phyloP scores from a whole-genome alignment of 169 alveolate species.

The Plasmodium yoelii region DNA sequence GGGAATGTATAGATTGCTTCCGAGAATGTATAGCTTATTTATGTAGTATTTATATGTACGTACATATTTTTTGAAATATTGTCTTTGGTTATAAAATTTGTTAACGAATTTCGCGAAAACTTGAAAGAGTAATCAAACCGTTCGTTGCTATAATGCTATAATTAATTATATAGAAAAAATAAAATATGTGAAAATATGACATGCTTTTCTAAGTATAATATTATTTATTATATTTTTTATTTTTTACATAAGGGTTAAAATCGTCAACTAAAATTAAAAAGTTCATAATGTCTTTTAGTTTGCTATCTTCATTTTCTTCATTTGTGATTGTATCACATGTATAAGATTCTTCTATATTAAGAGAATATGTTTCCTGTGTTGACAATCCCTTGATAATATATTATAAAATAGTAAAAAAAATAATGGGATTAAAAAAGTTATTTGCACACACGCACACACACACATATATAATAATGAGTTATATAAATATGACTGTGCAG shows the following conservation, averaged over 20 bases:
- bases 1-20: neutral
- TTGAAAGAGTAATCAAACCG: conserved; percentile 58
- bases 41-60: neutral
- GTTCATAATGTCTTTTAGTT: conserved; percentile 38
- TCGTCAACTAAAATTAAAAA: conserved; percentile 63
- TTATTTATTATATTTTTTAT: neutral
- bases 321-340: neutral
- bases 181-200: neutral
- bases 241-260: conserved; percentile 65
- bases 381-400: conserved; percentile 50
- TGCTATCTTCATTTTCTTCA: conserved; percentile 12
- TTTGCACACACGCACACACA: no score
- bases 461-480: no score
- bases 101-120: conserved; percentile 24
- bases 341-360: conserved; percentile 26
- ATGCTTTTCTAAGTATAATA: no score
- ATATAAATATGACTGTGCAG: neutral
- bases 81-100: neutral
- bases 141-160: conserved; percentile 63
- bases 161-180: neutral
- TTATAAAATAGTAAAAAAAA: neutral
- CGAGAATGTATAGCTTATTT: no score
- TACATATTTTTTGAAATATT: conserved; percentile 16
- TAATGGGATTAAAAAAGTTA: no score
- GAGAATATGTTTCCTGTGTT: conserved; percentile 69